Conservation (phyloP, 2,329 filamentous ascomycete genomes). For the Xylaria sp. region DNA sequence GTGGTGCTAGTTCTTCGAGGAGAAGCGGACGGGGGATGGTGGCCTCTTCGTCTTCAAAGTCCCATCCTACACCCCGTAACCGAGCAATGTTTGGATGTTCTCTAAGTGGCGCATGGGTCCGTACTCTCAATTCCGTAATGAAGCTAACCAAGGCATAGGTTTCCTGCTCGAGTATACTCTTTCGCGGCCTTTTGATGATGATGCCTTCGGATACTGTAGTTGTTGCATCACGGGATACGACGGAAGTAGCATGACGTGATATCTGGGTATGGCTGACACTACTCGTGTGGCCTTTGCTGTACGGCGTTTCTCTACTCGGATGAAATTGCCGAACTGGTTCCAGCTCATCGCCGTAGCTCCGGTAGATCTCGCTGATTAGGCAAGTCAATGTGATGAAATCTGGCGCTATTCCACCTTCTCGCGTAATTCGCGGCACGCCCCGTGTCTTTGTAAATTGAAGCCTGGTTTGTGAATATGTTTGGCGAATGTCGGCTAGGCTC, state of each 20-base stretch:
- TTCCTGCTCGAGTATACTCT: slow-evolving; percentile 10
- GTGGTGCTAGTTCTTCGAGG: slow-evolving; percentile 8
- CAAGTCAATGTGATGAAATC: slow-evolving; percentile 16
- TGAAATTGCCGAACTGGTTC: slow-evolving; percentile 7
- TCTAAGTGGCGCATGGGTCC: slow-evolving; percentile 6
- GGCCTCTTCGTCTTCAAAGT: slow-evolving; percentile 9
- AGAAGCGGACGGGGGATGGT: slow-evolving; percentile 13
- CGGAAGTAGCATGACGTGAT: neutral
- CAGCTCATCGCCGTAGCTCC: neutral
- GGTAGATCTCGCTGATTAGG: slow-evolving; percentile 6
- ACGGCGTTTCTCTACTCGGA: slow-evolving; percentile 4
- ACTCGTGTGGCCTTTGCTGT: slow-evolving; percentile 7
- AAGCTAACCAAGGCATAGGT: slow-evolving; percentile 14
- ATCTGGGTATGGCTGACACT: slow-evolving; percentile 3
- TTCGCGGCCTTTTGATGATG: slow-evolving; percentile 13
- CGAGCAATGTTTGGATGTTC: slow-evolving; percentile 10
- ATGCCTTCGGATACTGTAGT: slow-evolving; percentile 1
- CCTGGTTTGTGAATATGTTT: neutral
- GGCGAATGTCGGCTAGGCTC: slow-evolving; percentile 2
- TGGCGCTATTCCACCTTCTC: neutral
- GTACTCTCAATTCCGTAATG: slow-evolving; percentile 11
- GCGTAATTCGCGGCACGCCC: neutral
- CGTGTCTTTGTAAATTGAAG: neutral
- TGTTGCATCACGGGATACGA: slow-evolving; percentile 3
- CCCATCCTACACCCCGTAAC: slow-evolving; percentile 9